Evolutionary conservation across 1,284 basidiomycete species (phyloP).

Genomic region (Cryptococcus hybrid): DNA sequence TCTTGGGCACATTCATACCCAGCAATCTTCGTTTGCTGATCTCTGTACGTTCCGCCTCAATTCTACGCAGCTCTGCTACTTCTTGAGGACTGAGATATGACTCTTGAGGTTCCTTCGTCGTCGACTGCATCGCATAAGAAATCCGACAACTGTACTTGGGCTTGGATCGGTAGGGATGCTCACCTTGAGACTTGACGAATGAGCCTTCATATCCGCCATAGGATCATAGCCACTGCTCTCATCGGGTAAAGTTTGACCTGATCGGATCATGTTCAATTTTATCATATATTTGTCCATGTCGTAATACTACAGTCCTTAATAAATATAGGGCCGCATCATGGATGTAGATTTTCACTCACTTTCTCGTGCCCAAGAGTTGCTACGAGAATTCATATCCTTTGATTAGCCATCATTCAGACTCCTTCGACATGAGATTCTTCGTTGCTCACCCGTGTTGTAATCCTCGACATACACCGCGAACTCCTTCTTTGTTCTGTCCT

Average conservation of each 20-base stretch:
- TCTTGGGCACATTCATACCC: slow-evolving; percentile 40
- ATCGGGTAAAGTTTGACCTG: slow-evolving; percentile 69
- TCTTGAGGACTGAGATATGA: slow-evolving; percentile 73
- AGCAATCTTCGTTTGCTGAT: slow-evolving; percentile 51
- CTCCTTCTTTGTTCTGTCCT: slow-evolving; percentile 78
- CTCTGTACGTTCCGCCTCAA: slow-evolving; percentile 77
- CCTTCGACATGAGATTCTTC: neutral
- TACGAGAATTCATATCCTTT: slow-evolving; percentile 32
- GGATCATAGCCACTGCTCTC: slow-evolving; percentile 66
- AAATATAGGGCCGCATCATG: slow-evolving; percentile 35
- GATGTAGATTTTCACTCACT: no score
- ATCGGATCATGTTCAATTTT: slow-evolving; percentile 74
- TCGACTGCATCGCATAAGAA: slow-evolving; percentile 54
- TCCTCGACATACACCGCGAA: slow-evolving; percentile 74
- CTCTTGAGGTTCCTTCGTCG: slow-evolving; percentile 58
- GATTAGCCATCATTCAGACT: neutral
- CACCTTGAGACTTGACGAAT: slow-evolving; percentile 48
- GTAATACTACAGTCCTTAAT: slow-evolving; percentile 58
- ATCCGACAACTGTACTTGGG: neutral
- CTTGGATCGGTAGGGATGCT: neutral
- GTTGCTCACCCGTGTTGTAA: slow-evolving; percentile 71
- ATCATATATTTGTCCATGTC: slow-evolving; percentile 75
- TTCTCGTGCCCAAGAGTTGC: slow-evolving; percentile 83
- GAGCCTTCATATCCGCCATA: slow-evolving; percentile 71
- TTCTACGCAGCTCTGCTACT: slow-evolving; percentile 69